Base-by-base conservation (phyloP, 179 eudicot species). In the Drosera spatulata region DNA sequence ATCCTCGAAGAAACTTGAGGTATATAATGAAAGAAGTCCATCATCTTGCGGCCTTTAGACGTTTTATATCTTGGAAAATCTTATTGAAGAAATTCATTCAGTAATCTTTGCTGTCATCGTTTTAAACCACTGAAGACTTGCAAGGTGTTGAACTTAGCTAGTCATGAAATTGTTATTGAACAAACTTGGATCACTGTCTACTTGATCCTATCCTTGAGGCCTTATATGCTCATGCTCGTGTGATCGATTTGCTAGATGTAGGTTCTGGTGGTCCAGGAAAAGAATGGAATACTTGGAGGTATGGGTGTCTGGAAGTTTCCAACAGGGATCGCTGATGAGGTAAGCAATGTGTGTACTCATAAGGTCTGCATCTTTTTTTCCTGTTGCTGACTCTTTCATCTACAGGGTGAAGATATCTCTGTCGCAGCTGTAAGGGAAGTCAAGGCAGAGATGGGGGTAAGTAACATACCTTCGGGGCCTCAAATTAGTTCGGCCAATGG, bases 201-300 rank as follows among this genome's bases (percentile, higher is more conserved):
- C 41, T 56, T 10, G 40, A 10, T 49, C 14, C 11, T 65, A 40
- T 12, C 33, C 15, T 41, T 39, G n/a, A 10, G 12, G 10, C 13
- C 10, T 50, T 50, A 2, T 1, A 6, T 50, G 13, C 53, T 50
- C n/a, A 2, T 50, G n/a, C 5, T 50, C n/a, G 2, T 10, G 4
- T 4, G n/a, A 12, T 50, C 53, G 13, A 50, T 6, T 10, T 10
- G 4, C 53, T 4, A 50, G 33, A 50, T 46, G 60, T 55, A 84
- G 90, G 72, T 84, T 59, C 68, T 85, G 37, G 91, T 85, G 46
- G 91, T 85, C 56, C 91, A 85, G 65, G 91, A 85, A 60, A 80
- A 77, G 50, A 68, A 58, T 44, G 91, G 87, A 45, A 66, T 49
- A 52, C 76, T 77, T 10, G 69, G 66, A 39, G 86, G 84, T 59